Percentiles rank a stretch among this genome's conserved stretches.
phyloP scores from a whole-genome alignment of 2,329 filamentous ascomycete species.

The Grosmannia clavigera region DNA sequence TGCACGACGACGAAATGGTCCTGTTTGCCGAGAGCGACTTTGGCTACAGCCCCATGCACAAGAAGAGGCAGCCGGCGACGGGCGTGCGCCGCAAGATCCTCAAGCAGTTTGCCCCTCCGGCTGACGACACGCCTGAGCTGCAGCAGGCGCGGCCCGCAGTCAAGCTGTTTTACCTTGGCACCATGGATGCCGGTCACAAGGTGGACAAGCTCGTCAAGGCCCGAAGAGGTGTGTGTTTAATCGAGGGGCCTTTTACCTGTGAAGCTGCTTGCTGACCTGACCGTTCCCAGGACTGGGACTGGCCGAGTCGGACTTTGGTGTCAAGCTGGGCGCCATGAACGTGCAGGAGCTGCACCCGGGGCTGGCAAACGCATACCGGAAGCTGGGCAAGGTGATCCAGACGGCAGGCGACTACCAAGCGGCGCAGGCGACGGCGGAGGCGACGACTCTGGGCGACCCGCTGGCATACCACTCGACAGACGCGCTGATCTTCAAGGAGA shows the following conservation, averaged over 20 bases:
- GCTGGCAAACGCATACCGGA: conserved; percentile 80
- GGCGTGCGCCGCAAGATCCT: conserved; percentile 89
- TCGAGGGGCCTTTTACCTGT: not conserved
- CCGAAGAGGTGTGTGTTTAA: conserved; percentile 61
- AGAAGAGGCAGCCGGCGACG: conserved; percentile 93
- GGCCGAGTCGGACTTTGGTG: conserved; percentile 84
- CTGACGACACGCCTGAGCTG: conserved; percentile 92
- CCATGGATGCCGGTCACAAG: conserved; percentile 96
- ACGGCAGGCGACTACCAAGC: conserved; percentile 91
- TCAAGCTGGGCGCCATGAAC: conserved; percentile 76
- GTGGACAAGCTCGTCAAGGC: conserved; percentile 89
- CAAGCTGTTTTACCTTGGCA: conserved; percentile 88
- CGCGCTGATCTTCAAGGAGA: conserved; percentile 96
- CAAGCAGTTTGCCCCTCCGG: conserved; percentile 95
- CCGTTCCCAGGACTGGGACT: conserved; percentile 63
- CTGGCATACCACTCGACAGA: conserved; percentile 92
- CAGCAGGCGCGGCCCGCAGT: conserved; percentile 81
- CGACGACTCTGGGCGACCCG: conserved; percentile 85
- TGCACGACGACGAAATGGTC: conserved; percentile 92
- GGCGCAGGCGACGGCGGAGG: conserved; percentile 91
- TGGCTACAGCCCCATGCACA: conserved; percentile 89
- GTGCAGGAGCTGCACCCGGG: conserved; percentile 85
- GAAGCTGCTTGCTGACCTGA: not conserved
- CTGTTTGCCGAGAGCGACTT: conserved; percentile 99
- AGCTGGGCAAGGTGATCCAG: conserved; percentile 87